Evolutionary conservation across 2,329 filamentous ascomycete species (phyloP).

Genomic region (Karstenula rhodostoma): DNA sequence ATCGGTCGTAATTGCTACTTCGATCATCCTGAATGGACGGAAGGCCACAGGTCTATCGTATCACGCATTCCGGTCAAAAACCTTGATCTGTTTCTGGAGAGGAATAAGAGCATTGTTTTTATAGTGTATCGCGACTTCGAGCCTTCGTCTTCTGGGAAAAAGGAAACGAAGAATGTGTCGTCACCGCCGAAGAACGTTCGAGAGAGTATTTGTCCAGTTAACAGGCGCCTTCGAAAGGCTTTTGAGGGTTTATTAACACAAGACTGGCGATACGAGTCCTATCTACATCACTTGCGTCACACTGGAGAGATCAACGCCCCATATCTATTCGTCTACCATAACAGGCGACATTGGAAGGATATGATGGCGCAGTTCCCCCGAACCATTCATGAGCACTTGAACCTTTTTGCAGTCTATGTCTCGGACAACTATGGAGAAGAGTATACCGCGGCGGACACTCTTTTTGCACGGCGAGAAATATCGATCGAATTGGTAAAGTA

Average conservation of each 20-base stretch:
- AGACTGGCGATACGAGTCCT: conserved; percentile 13
- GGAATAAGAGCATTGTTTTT: conserved; percentile 23
- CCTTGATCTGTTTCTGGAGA: conserved; percentile 21
- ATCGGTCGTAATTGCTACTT: conserved; percentile 13
- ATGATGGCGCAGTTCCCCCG: conserved; percentile 10
- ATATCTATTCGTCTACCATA: conserved; percentile 24
- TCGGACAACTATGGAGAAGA: conserved; percentile 16
- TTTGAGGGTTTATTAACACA: conserved; percentile 10
- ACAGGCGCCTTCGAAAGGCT: conserved; percentile 7
- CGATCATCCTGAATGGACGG: conserved; percentile 22
- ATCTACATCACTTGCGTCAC: background rate
- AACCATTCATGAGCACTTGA: conserved; percentile 14
- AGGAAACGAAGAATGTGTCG: background rate
- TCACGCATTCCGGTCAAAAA: conserved; percentile 19
- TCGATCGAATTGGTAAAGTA: conserved; percentile 17
- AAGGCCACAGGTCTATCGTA: conserved; percentile 14
- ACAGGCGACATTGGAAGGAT: conserved; percentile 12
- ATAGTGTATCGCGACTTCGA: conserved; percentile 21
- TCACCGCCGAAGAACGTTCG: background rate
- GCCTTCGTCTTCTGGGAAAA: background rate
- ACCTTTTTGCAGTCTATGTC: conserved; percentile 15
- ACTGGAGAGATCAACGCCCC: conserved; percentile 18
- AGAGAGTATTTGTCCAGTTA: conserved; percentile 18
- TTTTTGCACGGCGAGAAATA: conserved; percentile 14
- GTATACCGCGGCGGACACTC: conserved; percentile 16